These are phyloP conservation scores for Solanum etuberosum DNA, from an alignment of 257 asterid species.

Conservation along the genomic window DNA sequence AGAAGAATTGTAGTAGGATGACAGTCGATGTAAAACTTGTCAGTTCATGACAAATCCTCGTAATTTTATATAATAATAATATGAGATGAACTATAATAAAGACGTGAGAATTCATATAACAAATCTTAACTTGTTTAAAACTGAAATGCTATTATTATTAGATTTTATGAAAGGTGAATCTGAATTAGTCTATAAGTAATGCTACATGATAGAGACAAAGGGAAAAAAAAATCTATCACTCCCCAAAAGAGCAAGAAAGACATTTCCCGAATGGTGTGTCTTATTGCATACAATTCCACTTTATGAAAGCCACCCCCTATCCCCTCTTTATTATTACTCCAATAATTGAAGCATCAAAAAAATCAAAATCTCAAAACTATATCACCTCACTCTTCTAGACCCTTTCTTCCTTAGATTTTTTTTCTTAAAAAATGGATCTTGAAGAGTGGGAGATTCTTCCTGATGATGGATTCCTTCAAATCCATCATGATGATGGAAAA, in stretches of 20 bases:
- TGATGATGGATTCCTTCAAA: constrained; percentile 59
- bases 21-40: rapidly evolving
- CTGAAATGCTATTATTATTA: background rate
- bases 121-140: rapidly evolving
- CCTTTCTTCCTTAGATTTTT: background rate
- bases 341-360: background rate
- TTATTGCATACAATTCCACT: constrained; percentile 7
- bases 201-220: background rate
- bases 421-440: constrained; percentile 20
- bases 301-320: constrained; percentile 11
- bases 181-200: background rate
- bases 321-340: background rate
- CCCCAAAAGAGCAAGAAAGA: constrained; percentile 9
- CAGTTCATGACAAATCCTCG: background rate
- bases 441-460: constrained; percentile 83
- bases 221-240: background rate
- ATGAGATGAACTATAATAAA: background rate
- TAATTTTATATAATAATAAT: background rate
- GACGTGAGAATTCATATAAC: background rate
- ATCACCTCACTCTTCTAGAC: background rate
- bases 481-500: constrained; percentile 44
- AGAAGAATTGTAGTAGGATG: background rate
- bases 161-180: background rate
- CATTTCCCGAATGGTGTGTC: background rate
- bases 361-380: background rate